These are phyloP conservation scores for Fusarium sp. DNA, from an alignment of 2,329 filamentous ascomycete species.

Conservation along the genomic window DNA sequence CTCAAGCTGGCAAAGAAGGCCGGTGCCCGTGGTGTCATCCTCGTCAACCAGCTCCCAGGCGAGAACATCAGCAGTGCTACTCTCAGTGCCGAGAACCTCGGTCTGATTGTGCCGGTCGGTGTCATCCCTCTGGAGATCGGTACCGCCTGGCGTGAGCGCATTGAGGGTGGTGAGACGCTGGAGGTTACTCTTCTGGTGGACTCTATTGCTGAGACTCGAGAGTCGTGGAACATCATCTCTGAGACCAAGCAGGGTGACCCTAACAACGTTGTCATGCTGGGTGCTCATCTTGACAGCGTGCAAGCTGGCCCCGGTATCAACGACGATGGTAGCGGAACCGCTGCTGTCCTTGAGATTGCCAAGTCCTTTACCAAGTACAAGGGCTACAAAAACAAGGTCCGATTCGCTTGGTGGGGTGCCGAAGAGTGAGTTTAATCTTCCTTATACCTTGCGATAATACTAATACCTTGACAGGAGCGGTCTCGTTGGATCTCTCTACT, in stretches of 20 bases:
- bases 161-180: conserved; percentile 51
- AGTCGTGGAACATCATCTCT: conserved; percentile 56
- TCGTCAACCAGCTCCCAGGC: conserved; percentile 72
- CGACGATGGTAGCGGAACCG: conserved; percentile 56
- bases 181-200: conserved; percentile 53
- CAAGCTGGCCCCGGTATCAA: conserved; percentile 56
- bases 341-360: conserved; percentile 54
- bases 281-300: conserved; percentile 57
- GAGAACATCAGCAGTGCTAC: conserved; percentile 61
- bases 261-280: conserved; percentile 57
- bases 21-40: conserved; percentile 60
- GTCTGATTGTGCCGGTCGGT: conserved; percentile 51
- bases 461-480: conserved; percentile 48
- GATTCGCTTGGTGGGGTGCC: conserved; percentile 58
- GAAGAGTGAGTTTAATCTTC: conserved; percentile 50
- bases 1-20: conserved; percentile 57
- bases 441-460: not conserved
- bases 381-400: conserved; percentile 57
- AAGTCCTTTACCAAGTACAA: conserved; percentile 52
- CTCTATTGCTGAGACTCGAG: conserved; percentile 51
- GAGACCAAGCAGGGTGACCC: conserved; percentile 58
- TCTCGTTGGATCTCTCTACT: conserved; percentile 58
- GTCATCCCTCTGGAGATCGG: conserved; percentile 53
- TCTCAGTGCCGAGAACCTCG: conserved; percentile 58
- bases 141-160: conserved; percentile 49